A percentile compares a stretch with the other conserved stretches of the same genome.
phyloP scores from a whole-genome alignment of 1,284 basidiomycete species.

The Melampsora larici-populina region DNA sequence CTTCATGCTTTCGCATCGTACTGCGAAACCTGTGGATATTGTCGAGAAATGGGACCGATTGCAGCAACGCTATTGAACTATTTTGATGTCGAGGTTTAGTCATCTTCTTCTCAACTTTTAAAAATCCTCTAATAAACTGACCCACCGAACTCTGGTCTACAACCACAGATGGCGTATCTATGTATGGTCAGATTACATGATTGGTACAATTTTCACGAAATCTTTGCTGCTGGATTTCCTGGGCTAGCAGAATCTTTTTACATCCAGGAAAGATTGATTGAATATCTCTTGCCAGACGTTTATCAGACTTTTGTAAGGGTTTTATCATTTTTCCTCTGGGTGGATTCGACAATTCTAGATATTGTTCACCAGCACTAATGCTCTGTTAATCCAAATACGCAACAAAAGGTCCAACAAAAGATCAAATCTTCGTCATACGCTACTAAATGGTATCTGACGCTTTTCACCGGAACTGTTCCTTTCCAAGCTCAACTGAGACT shows the following conservation, averaged over 20 bases:
- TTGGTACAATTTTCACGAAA: slow-evolving; percentile 78
- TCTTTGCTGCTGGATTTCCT: slow-evolving; percentile 92
- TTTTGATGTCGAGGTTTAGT: slow-evolving; percentile 70
- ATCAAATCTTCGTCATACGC: slow-evolving; percentile 91
- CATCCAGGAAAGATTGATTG: slow-evolving; percentile 81
- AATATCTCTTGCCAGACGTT: slow-evolving; percentile 79
- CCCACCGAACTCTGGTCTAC: slow-evolving; percentile 29
- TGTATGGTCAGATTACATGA: slow-evolving; percentile 79
- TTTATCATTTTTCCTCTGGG: neutral
- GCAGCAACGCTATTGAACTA: slow-evolving; percentile 92
- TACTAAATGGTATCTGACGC: slow-evolving; percentile 98
- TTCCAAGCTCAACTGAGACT: slow-evolving; percentile 89
- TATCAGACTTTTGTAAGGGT: slow-evolving; percentile 69
- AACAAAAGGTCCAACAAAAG: slow-evolving; percentile 73
- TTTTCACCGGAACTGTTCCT: slow-evolving; percentile 81
- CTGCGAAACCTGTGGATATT: slow-evolving; percentile 85
- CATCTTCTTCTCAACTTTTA: neutral
- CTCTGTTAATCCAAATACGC: neutral
- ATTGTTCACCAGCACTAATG: neutral
- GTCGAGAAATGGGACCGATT: slow-evolving; percentile 98
- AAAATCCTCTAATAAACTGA: slow-evolving; percentile 1
- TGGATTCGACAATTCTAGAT: too few relatives aligned
- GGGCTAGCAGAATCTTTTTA: slow-evolving; percentile 91
- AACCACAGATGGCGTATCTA: slow-evolving; percentile 67
- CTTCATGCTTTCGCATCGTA: slow-evolving; percentile 83